Evolutionary conservation across 2,329 filamentous ascomycete genomes (phyloP).

Genomic region (Stemphylium beticola): DNA sequence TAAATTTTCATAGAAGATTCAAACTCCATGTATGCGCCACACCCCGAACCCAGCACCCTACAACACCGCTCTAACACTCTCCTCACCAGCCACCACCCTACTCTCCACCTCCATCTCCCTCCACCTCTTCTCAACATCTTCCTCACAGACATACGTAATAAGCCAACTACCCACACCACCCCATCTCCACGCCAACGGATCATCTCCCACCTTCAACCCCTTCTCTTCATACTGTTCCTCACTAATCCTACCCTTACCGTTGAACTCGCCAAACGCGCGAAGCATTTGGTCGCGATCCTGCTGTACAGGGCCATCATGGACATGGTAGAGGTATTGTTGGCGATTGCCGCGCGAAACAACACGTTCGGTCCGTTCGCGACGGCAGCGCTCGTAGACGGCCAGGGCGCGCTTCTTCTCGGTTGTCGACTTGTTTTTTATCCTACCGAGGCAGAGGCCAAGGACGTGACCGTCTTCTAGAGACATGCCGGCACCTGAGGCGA

Average conservation of each 20-base stretch:
- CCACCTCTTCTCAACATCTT: conserved; percentile 41
- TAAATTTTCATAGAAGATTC: too few relatives aligned
- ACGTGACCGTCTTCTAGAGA: conserved; percentile 66
- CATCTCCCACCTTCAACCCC: conserved; percentile 33
- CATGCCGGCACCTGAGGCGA: conserved; percentile 65
- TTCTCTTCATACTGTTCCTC: conserved; percentile 24
- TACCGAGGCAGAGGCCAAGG: conserved; percentile 61
- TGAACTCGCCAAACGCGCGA: conserved; percentile 34
- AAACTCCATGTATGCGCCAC: too few relatives aligned
- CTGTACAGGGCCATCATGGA: conserved; percentile 65
- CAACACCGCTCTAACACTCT: conserved; percentile 28
- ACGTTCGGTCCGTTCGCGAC: conserved; percentile 64
- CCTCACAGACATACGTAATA: conserved; percentile 44
- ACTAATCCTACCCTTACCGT: conserved; percentile 32
- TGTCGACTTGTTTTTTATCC: conserved; percentile 50
- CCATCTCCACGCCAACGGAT: conserved; percentile 49
- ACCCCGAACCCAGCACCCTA: not conserved
- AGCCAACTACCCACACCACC: conserved; percentile 45
- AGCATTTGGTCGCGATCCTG: conserved; percentile 56
- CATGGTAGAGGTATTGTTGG: conserved; percentile 67
- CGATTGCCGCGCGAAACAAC: conserved; percentile 66
- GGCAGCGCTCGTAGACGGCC: conserved; percentile 63
- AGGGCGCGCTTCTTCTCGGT: conserved; percentile 47
- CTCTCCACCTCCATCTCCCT: conserved; percentile 26
- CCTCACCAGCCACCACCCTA: not conserved